Base-by-base conservation (phyloP, 2,329 filamentous ascomycete genomes). In the Byssochlamys sp. region DNA sequence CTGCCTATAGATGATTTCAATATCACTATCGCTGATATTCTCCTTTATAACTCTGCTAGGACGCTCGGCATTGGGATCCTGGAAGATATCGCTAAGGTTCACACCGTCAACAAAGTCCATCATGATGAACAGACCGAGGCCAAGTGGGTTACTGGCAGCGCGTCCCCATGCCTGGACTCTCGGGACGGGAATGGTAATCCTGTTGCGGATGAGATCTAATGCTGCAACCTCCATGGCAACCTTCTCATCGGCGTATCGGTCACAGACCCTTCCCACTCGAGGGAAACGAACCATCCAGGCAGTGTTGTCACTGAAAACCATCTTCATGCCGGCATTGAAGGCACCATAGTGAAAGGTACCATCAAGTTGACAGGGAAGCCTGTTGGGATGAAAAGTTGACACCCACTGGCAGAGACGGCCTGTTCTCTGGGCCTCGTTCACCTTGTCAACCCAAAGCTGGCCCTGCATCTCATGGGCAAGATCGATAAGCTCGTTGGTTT, bases 21-120 rank as follows among this genome's bases (percentile, higher is more conserved):
- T 57, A 58, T 70, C 59, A 35, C 27, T 27, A 52, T 67, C 63
- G 25, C 57, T 64, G 56, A 70, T 64, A 49, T 70, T 65, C 54
- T 66, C 66, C 48, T 61, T 64, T 29, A 70, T 80, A 33, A 78
- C 76, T 2, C 72, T 74, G 9, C 67, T 64, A 14, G 71, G 51
- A 61, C 79, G 12, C 73, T 80, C 59, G 64, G 67, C 11, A 68
- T 71, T 3, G 70, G 78, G 62, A 53, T 68, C 63, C 26, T 31
- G 55, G 3, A 69, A 60, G 55, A 70, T 48, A 25, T 63, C 59
- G 29, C 52, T 60, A 54, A 69, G 66, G 60, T 11, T 14, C 11
- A 39, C 14, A 2, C 33, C 33, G 4, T 39, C 4, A n/a, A 39
- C 14, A n/a, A 39, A 39, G 12, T 39, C 33, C 33, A 39, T n/a